phyloP scores from a whole-genome alignment of 345 rosid genomes.

The Rhizophora mangle region DNA sequence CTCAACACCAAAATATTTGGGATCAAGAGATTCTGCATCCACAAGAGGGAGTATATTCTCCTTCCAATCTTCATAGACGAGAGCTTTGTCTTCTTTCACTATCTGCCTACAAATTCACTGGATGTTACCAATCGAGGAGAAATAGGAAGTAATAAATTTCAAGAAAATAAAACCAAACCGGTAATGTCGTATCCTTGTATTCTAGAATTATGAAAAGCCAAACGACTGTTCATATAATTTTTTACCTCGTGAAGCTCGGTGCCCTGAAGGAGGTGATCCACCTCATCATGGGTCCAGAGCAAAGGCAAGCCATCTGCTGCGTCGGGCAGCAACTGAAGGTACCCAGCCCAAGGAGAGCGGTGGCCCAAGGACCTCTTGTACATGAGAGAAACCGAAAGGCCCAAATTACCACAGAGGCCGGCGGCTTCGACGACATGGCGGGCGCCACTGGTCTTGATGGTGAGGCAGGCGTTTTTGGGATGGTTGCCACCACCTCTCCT shows the following conservation, averaged over 20 bases:
- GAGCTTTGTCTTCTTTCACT: constrained; percentile 69
- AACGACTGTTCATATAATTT: neutral
- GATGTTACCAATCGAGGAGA: neutral
- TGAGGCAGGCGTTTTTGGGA: constrained; percentile 84
- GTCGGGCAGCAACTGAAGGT: constrained; percentile 65
- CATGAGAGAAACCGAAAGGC: constrained; percentile 73
- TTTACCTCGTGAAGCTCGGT: constrained; percentile 85
- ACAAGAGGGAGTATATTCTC: constrained; percentile 62
- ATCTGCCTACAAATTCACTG: constrained; percentile 52
- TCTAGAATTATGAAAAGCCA: too few species aligned
- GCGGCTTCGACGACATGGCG: constrained; percentile 49
- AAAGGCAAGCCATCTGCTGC: constrained; percentile 57
- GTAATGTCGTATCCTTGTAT: too few species aligned
- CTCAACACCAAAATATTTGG: constrained; percentile 48
- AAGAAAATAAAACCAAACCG: neutral
- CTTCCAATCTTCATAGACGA: constrained; percentile 70
- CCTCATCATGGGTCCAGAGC: constrained; percentile 57
- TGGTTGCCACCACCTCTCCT: constrained; percentile 69
- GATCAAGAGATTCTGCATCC: constrained; percentile 31
- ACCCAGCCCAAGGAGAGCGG: constrained; percentile 74
- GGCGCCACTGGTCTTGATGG: constrained; percentile 60
- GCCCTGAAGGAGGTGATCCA: constrained; percentile 63
- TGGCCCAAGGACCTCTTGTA: constrained; percentile 67
- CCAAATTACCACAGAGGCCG: constrained; percentile 62
- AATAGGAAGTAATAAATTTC: neutral